These are phyloP conservation scores for Neltuma alba DNA, from an alignment of 306 rosid genomes.

Conservation along the genomic window DNA sequence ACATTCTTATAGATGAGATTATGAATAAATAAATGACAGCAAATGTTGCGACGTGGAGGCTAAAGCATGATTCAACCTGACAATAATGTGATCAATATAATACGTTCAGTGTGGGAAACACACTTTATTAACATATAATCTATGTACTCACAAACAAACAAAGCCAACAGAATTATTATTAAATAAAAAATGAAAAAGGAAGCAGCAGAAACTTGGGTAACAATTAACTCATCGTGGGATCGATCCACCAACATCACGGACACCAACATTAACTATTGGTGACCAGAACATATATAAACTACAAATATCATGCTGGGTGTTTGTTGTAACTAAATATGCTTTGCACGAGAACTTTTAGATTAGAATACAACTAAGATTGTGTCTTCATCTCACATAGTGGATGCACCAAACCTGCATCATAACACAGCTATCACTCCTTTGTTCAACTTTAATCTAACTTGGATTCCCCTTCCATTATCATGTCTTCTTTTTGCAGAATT, in stretches of 20 bases:
- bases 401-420: slow-evolving; percentile 23
- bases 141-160: background rate
- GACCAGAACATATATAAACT: background rate
- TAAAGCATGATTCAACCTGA: background rate
- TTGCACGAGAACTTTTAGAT: slow-evolving; percentile 4
- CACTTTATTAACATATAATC: background rate
- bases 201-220: background rate
- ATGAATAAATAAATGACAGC: background rate
- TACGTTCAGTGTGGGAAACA: background rate
- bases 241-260: too few species aligned
- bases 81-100: background rate
- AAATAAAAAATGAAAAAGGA: background rate
- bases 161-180: background rate
- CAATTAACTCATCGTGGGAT: background rate
- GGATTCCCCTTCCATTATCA: background rate
- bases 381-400: slow-evolving; percentile 20
- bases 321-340: slow-evolving; percentile 30
- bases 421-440: background rate
- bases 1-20: background rate
- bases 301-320: background rate
- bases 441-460: slow-evolving; percentile 10
- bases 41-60: background rate
- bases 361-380: background rate
- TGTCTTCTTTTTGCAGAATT: slow-evolving; percentile 22
- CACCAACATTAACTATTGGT: slow-evolving; percentile 15